Evolutionary conservation across 768 basidiomycete genomes (phyloP), one percentile per base, ranked within the genome.

Genomic region (Gloeopeniophorella convolvens): DNA sequence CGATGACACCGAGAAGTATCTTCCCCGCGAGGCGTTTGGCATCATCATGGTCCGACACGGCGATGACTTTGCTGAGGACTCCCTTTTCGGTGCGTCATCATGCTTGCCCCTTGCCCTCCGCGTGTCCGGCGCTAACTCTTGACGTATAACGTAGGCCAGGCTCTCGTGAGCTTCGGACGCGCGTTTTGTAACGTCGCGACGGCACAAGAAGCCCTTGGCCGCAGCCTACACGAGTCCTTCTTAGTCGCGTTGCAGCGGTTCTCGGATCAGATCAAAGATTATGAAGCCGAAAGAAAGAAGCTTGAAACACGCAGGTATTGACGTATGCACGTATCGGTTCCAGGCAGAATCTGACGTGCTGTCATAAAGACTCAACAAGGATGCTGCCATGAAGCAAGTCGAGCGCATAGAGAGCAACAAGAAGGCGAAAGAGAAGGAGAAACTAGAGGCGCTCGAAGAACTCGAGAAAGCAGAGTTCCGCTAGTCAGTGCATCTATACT

Each of bases 111-210:
- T 45, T 11, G 31, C 23, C 15, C 1, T 40, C 24, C 13, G 4
- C 37, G n/a, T 24, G 28, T 10, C 23, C 26, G 31, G 43, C 28
- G 33, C 49, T 40, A 18, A 24, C 50, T 31, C 24, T 3, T 52
- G 44, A 26, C 15, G 15, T 33, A 21, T 20, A 26, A 15, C 41
- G n/a, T n/a, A 89, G 90, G 89, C 12, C 74, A 74, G n/a, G 82
- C 79, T 1, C 72, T 96, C 13, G 73, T 85, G 12, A 80, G 76
- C 50, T 64, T 91, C 33, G 93, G 93, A 18, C 81, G 85, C 51
- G 88, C 88, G 1, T 86, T 91, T 61, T 91, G 87, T 69, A 85
- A 85, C 62, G 69, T 90, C 20, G 91, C 93, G 8, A 82, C 80
- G 13, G 71, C 91, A 12, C 93, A 96, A 64, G 90, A 94, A 60